Evolutionary conservation across 331 rosid species (phyloP).

Genomic region (Erythrophleum ivorense): DNA sequence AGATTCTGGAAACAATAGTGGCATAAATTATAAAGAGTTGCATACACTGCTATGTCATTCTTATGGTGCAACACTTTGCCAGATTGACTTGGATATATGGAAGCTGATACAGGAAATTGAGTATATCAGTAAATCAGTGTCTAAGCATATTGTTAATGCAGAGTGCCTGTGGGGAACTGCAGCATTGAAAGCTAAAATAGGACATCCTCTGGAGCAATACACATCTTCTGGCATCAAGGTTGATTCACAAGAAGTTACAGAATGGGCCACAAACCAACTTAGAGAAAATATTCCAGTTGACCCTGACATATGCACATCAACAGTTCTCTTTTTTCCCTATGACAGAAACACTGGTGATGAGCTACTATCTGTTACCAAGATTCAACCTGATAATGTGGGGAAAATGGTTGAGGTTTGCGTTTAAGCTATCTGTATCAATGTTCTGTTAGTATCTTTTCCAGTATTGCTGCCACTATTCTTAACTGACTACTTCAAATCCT

Average conservation of each 20-base stretch:
- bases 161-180: conserved; percentile 67
- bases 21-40: conserved; percentile 65
- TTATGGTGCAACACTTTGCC: conserved; percentile 71
- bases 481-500: conserved; percentile 42
- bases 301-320: conserved; percentile 76
- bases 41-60: conserved; percentile 69
- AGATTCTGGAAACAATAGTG: conserved; percentile 52
- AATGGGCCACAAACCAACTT: conserved; percentile 60
- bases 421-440: conserved; percentile 36
- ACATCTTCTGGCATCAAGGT: conserved; percentile 36
- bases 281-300: conserved; percentile 73
- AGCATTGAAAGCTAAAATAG: conserved; percentile 50
- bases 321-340: conserved; percentile 77
- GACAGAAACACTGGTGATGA: conserved; percentile 59
- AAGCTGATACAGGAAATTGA: conserved; percentile 70
- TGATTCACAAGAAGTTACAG: conserved; percentile 65
- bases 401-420: conserved; percentile 49
- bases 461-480: conserved; percentile 35
- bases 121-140: conserved; percentile 49
- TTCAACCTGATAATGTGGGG: conserved; percentile 41
- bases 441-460: conserved; percentile 30
- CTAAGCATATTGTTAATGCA: conserved; percentile 44
- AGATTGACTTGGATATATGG: conserved; percentile 68
- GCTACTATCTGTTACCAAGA: conserved; percentile 42
- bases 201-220: conserved; percentile 47